Conservation (phyloP, 1,139 yeast species). For the Candida labiduridarum region DNA sequence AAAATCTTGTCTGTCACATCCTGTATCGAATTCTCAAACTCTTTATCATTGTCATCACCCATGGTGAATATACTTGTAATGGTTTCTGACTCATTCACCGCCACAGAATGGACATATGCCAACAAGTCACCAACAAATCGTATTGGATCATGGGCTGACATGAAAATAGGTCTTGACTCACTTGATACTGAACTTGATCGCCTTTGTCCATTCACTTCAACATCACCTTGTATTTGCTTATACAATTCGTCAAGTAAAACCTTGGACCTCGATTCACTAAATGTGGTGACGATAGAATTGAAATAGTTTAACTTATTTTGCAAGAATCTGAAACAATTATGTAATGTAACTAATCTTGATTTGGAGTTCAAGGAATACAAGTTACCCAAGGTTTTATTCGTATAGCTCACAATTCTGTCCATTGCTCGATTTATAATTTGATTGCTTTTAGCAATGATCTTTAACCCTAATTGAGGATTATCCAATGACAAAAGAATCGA, state of each 20-base stretch:
- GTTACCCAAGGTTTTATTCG: slow-evolving; percentile 39
- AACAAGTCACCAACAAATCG: slow-evolving; percentile 84
- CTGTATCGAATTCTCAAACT: slow-evolving; percentile 28
- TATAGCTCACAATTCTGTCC: slow-evolving; percentile 45
- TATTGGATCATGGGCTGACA: slow-evolving; percentile 78
- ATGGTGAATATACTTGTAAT: slow-evolving; percentile 48
- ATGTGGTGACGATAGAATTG: slow-evolving; percentile 46
- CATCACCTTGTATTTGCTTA: slow-evolving; percentile 48
- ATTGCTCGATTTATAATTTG: slow-evolving; percentile 53
- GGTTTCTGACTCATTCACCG: slow-evolving; percentile 85
- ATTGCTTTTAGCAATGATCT: slow-evolving; percentile 65
- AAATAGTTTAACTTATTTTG: slow-evolving; percentile 50
- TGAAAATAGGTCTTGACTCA: slow-evolving; percentile 52
- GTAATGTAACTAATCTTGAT: slow-evolving; percentile 32
- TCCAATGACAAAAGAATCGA: slow-evolving; percentile 68
- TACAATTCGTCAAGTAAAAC: slow-evolving; percentile 59
- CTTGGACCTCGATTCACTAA: slow-evolving; percentile 60
- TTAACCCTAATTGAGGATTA: slow-evolving; percentile 70
- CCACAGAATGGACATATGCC: slow-evolving; percentile 87
- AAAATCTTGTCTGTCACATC: slow-evolving; percentile 36
- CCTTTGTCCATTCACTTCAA: slow-evolving; percentile 7
- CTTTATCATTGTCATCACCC: slow-evolving; percentile 19
- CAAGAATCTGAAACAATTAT: slow-evolving; percentile 35
- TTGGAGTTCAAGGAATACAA: slow-evolving; percentile 35
- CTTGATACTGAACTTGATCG: slow-evolving; percentile 16